Base-by-base conservation (phyloP, 257 asterid genomes). In the Cordia subcordata region DNA sequence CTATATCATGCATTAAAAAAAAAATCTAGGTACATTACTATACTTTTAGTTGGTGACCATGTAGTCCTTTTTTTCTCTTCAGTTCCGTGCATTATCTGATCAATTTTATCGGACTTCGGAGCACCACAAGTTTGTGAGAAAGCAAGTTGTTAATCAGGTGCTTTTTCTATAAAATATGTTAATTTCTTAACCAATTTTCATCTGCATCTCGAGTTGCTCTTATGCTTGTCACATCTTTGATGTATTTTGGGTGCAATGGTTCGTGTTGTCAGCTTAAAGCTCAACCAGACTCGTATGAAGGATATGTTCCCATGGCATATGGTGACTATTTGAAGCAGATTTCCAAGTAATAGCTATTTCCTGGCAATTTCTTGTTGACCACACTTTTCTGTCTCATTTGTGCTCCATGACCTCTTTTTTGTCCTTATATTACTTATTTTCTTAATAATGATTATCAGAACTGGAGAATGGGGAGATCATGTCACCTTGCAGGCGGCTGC, bases 401-500 rank as follows among this genome's bases (percentile, higher is more conserved):
- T 27, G 3, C 35, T 1, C 6, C 35, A 27, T 42, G 12, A 42
- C 47, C 5, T 42, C 15, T 42, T 42, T 42, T 42, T 42, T 27
- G 35, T 42, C 15, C 47, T 42, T 42, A n/a, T n/a, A n/a, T n/a
- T 39, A 39, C 15, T 10, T 42, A 49, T 64, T 58, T 63, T 68
- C 65, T 15, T n/a, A n/a, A 50, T 44, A 17, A 33, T 61, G 38
- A 40, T 51, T 75, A 46, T 40, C 79, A 93, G 99, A 81, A 81
- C 60, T 37, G 93, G 94, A 57, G 95, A 85, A 64, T 93, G 97
- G 99, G 99, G 99, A 47, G 99, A 93, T 83, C 99, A 93, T 68
- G 97, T 93, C 51, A 87, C 99, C 5, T 75, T 93, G 80, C 99
- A 93, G 75, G 99, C 99, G 57, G 95, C 95, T 53, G 93, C 97